Conservation (phyloP, 2,329 filamentous ascomycete species). For the Phoma sp. region DNA sequence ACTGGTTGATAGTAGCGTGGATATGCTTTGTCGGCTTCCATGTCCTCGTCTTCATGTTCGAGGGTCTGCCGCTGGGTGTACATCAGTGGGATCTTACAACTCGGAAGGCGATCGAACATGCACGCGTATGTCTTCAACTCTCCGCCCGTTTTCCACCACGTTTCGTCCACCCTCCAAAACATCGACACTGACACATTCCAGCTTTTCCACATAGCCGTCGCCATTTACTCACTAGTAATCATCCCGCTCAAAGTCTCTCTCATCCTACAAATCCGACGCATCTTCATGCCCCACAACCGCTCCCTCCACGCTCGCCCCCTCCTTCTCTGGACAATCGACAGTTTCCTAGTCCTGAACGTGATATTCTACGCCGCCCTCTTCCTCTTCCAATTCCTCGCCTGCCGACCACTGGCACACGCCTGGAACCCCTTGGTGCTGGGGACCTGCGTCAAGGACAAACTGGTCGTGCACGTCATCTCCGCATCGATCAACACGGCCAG, state of each 20-base stretch:
- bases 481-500: constrained; percentile 27
- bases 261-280: constrained; percentile 26
- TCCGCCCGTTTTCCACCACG: background rate
- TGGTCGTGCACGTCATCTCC: constrained; percentile 23
- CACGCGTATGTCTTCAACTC: constrained; percentile 10
- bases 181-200: background rate
- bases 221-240: constrained; percentile 20
- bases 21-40: constrained; percentile 16
- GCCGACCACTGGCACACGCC: constrained; percentile 21
- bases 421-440: constrained; percentile 24
- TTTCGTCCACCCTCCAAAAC: too few species aligned
- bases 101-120: constrained; percentile 13
- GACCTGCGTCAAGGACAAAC: constrained; percentile 17
- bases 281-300: constrained; percentile 19
- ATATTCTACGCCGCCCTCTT: constrained; percentile 24
- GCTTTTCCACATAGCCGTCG: constrained; percentile 20
- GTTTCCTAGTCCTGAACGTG: constrained; percentile 22
- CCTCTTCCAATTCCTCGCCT: constrained; percentile 26
- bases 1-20: constrained; percentile 19
- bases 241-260: constrained; percentile 27
- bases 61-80: constrained; percentile 12
- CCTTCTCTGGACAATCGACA: constrained; percentile 12
- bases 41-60: constrained; percentile 14
- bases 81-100: constrained; percentile 22
- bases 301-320: constrained; percentile 1